Evolutionary conservation across 192 early-diverging fungal genomes (phyloP).

Genomic region (Funneliformis geosporum): DNA sequence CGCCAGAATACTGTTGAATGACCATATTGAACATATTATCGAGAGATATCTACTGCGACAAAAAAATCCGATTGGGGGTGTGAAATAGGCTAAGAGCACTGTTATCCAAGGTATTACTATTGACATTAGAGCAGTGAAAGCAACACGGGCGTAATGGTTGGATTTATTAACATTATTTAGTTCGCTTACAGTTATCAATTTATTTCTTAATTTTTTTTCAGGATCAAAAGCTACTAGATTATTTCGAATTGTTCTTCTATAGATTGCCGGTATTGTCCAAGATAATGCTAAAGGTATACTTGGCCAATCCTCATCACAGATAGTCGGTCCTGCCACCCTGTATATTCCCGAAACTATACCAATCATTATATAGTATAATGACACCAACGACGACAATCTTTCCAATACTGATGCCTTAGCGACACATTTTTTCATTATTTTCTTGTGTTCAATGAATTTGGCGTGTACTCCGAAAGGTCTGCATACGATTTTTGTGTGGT

Average conservation of each 20-base stretch:
- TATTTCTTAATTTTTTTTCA: not conserved
- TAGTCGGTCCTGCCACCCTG: not conserved
- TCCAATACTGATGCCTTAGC: slow-evolving; percentile 3
- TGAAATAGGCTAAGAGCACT: slow-evolving; percentile 1
- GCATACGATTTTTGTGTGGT: not conserved
- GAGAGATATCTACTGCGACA: slow-evolving; percentile 5
- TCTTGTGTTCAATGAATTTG: not conserved
- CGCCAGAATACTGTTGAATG: not conserved
- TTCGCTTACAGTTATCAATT: not conserved
- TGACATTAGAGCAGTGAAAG: not conserved
- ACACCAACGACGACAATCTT: not conserved
- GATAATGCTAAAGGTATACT: slow-evolving; percentile 6
- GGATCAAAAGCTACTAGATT: slow-evolving; percentile 13
- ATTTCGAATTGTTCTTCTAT: not conserved
- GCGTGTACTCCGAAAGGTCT: not conserved
- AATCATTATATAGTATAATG: not conserved
- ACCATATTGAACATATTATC: not conserved
- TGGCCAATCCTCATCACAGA: slow-evolving; percentile 1
- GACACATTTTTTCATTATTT: slow-evolving; percentile 2
- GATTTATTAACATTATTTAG: not conserved
- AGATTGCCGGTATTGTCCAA: slow-evolving; percentile 14
- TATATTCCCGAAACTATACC: slow-evolving; percentile 19
- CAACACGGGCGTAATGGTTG: not conserved
- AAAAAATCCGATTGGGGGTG: slow-evolving; percentile 11
- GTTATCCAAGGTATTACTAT: not conserved